Base-by-base conservation (phyloP, 1,284 basidiomycete genomes). In the Boletus smithii region DNA sequence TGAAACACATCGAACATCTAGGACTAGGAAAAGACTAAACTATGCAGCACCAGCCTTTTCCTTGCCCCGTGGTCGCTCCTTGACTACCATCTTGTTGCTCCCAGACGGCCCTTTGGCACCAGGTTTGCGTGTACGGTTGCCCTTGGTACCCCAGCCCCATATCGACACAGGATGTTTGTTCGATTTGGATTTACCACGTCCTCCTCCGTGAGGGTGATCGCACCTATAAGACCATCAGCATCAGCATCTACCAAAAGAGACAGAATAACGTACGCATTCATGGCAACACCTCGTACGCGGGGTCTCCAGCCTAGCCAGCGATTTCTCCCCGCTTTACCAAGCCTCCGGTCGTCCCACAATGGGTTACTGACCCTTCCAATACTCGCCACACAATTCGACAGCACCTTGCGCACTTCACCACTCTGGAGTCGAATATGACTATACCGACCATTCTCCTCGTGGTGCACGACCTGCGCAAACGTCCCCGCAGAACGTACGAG, bases 151-250 rank as follows among this genome's bases (percentile, higher is more conserved):
- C 83, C 91, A 90, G 51, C 95, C 95, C 80, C 88, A 95, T 47
- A 90, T 85, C 20, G 91, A 92, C 17, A 89, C 83, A 5, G 93
- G 91, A 66, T 93, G 85, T 66, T 91, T 92, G 80, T 95, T 89
- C 55, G 91, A 91, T 79, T 98, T 98, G 50, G 88, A 91, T 73
- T 97, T 97, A 64, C 95, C 95, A 73, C 95, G 88, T 67, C 95
- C 95, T 76, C 95, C 95, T 72, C 95, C 95, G 69, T 94, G 94
- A 54, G 95, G 95, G 71, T 99, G 95, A 70, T 98, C 95, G 51
- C 79, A 77, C 34, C 88, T 91, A 0, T 13, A 14, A 38, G 3
- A 7, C 4, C 4, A 26, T 61, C n/a, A 64, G 54, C 4, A 42
- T 29, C 3, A 6, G 8, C 18, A 11, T 3, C n/a, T 3, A 1